Evolutionary conservation across 2,329 filamentous ascomycete genomes (phyloP).

Genomic region (Xylaria sp.): DNA sequence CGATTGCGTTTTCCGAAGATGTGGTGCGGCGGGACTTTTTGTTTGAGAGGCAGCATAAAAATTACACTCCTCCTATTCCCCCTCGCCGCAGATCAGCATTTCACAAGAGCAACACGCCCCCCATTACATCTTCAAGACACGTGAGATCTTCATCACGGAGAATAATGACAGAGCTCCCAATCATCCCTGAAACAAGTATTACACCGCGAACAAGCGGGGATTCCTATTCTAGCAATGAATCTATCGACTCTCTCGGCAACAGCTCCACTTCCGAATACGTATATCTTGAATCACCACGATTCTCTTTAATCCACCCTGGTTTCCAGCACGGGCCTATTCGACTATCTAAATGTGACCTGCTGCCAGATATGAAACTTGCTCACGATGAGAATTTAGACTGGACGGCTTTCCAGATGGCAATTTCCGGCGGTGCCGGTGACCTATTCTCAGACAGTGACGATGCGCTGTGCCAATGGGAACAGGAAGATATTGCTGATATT

Average conservation of each 20-base stretch:
- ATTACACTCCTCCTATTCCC: slow-evolving; percentile 23
- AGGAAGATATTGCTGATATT: slow-evolving; percentile 62
- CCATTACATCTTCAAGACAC: slow-evolving; percentile 50
- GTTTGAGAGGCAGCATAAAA: slow-evolving; percentile 37
- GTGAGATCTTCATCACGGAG: slow-evolving; percentile 42
- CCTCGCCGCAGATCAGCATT: slow-evolving; percentile 33
- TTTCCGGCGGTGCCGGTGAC: slow-evolving; percentile 67
- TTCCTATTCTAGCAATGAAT: slow-evolving; percentile 35
- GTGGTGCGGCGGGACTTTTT: slow-evolving; percentile 45
- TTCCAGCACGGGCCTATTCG: slow-evolving; percentile 68
- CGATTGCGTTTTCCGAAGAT: slow-evolving; percentile 43
- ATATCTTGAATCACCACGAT: slow-evolving; percentile 61
- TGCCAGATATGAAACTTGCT: slow-evolving; percentile 52
- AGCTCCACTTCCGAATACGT: slow-evolving; percentile 59
- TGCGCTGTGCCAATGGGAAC: slow-evolving; percentile 54
- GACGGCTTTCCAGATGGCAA: slow-evolving; percentile 74
- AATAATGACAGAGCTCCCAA: slow-evolving; percentile 44
- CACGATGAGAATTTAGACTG: slow-evolving; percentile 68
- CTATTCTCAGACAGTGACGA: slow-evolving; percentile 59
- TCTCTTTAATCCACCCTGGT: slow-evolving; percentile 60
- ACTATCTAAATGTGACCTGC: slow-evolving; percentile 59
- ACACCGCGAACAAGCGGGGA: slow-evolving; percentile 35
- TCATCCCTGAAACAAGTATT: slow-evolving; percentile 45
- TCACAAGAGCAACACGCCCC: slow-evolving; percentile 44
- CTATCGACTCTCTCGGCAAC: slow-evolving; percentile 26